Base-by-base conservation (phyloP, 2,329 filamentous ascomycete species). In the Colletotrichum trifolii region DNA sequence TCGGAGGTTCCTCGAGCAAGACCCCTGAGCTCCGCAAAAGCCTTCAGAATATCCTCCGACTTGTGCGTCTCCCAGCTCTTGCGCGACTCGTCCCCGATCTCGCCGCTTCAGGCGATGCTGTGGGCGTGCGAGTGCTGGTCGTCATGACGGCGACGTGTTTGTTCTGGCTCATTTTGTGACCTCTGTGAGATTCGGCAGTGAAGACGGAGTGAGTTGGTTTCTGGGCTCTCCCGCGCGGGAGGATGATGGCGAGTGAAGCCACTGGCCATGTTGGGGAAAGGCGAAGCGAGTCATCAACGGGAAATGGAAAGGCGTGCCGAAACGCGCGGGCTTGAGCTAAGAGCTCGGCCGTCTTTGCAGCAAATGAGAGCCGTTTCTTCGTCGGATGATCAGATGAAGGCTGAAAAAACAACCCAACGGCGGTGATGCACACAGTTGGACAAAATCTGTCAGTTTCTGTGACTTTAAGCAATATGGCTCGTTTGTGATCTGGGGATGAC, bases 111-210 rank as follows among this genome's bases (percentile, higher is more conserved):
- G n/a, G n/a, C n/a, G n/a, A n/a, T n/a, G n/a, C n/a, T n/a, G n/a
- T n/a, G 3, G 70, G 69, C 2, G 69, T 69, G 13, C 77, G 76
- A 36, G 75, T 75, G 69, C 75, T 78, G 69, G 73, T 73, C 42
- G 73, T 76, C 49, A 81, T 74, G 68, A 81, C 53, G 54, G 77
- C 79, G 40, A 80, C 71, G 13, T 42, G 69, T 43, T 66, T 65
- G 6, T 10, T 7, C 6, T 17, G 15, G 15, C 34, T 55, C 62
- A 61, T 64, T 1, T 12, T 47, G 53, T 6, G 12, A 15, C 34
- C 34, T 25, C 25, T 1, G 25, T 25, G 25, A 25, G 25, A 25
- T 3, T 25, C 25, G 25, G 17, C 17, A 17, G 25, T 25, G 25
- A 25, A 5, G 1, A 25, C 4, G 25, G 1, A 4, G 4, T 25